Percentiles rank a stretch among this genome's conserved stretches.
Evolutionary conservation across 2,329 filamentous ascomycete species (phyloP).

Genomic region (Fusarium sp.): DNA sequence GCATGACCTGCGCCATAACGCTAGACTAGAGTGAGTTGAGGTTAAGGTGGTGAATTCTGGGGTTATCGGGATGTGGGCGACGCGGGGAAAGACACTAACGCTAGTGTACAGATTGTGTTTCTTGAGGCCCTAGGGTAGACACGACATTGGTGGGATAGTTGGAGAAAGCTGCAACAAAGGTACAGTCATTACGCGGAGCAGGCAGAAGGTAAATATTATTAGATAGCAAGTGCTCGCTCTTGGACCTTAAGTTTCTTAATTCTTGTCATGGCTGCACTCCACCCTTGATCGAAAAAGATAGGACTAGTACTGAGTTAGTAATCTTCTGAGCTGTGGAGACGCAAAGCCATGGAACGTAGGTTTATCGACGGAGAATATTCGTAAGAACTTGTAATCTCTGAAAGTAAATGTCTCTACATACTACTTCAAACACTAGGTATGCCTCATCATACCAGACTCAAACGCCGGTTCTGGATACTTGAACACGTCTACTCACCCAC

Average conservation of each 20-base stretch:
- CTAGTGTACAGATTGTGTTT: background rate
- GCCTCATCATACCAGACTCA: background rate
- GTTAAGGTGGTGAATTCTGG: background rate
- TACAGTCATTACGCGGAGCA: background rate
- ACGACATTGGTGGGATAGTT: background rate
- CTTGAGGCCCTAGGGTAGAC: background rate
- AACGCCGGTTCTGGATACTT: fast-evolving
- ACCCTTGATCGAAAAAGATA: fast-evolving
- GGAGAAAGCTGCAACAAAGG: background rate
- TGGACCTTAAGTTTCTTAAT: background rate
- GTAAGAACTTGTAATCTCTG: too few species aligned
- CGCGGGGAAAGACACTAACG: background rate
- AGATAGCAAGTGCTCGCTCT: fast-evolving
- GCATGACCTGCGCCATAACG: background rate
- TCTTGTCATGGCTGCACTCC: too few species aligned
- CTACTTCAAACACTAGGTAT: too few species aligned
- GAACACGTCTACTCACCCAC: background rate
- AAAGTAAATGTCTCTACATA: too few species aligned
- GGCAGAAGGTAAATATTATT: fast-evolving
- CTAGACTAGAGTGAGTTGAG: background rate
- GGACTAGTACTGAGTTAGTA: background rate
- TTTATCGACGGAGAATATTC: fast-evolving
- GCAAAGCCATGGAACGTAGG: too few species aligned
- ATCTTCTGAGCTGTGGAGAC: background rate
- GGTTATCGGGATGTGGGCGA: background rate